Evolutionary conservation across 169 alveolate genomes (phyloP), one percentile per base, ranked within the genome.

Genomic region (Cardiosporidium cionae): DNA sequence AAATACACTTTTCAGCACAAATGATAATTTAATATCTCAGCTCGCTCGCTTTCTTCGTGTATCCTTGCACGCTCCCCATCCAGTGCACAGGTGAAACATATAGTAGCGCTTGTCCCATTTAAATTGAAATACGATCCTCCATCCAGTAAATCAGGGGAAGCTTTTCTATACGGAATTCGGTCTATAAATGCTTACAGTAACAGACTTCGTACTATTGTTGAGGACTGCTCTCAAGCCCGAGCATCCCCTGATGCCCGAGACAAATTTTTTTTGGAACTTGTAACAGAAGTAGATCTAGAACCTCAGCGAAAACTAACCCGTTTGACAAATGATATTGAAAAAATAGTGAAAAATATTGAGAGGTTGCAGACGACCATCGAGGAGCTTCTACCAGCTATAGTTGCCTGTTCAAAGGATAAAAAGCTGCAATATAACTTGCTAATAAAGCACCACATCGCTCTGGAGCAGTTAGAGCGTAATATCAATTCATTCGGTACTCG

Each of bases 161-260:
- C 44, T 36, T 32, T 22, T n/a, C 28, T 71, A 54, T 91, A 91
- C 78, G 96, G 96, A 32, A 91, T 91, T 22, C 76, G 85, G 44
- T 82, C 78, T 66, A 32, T 91, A 32, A 84, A 90, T 58, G 84
- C 85, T 25, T 84, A 76, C 70, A 86, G 92, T 73, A 89, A 89
- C 70, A 84, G 91, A 44, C 89, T 91, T 29, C 89, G 86, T 70
- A 84, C 95, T n/a, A 86, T 90, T 3, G 95, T 91, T 52, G 93
- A 88, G 72, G 85, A 86, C 28, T 91, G 96, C 67, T 87, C 84
- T n/a, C 80, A 70, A 27, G 93, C 93, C 2, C 89, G 88, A 53
- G 54, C 63, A 34, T 71, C 95, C 27, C 85, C 81, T 32, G 96
- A 91, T 65, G 95, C 96, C 3, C 77, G 96, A 58, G 96, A 91